These are phyloP conservation scores for Solanum dulcamara DNA, from an alignment of 257 asterid species.

Conservation along the genomic window DNA sequence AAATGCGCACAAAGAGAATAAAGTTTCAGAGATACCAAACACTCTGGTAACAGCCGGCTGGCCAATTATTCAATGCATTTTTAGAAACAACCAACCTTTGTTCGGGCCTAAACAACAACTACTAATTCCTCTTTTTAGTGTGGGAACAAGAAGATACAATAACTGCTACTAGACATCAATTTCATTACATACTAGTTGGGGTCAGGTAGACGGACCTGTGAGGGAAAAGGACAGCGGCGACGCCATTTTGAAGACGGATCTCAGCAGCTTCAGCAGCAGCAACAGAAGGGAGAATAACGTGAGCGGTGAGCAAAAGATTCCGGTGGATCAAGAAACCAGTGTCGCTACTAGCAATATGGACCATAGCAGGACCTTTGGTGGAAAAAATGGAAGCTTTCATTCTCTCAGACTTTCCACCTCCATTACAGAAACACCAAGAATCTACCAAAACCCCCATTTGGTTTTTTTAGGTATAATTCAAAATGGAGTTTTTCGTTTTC, in stretches of 20 bases:
- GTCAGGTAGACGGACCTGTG: constrained; percentile 47
- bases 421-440: constrained; percentile 90
- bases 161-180: neutral
- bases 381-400: constrained; percentile 68
- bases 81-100: neutral
- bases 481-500: neutral
- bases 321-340: constrained; percentile 93
- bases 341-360: constrained; percentile 37
- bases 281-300: constrained; percentile 66
- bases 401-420: constrained; percentile 93
- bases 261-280: constrained; percentile 81
- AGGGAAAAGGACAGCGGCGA: constrained; percentile 62
- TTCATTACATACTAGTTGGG: neutral
- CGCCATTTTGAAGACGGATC: constrained; percentile 79
- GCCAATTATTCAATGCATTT: neutral
- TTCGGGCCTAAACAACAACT: neutral
- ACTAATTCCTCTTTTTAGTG: neutral
- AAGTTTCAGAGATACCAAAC: neutral
- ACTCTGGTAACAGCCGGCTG: neutral
- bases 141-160: neutral
- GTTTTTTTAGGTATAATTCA: neutral
- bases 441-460: constrained; percentile 66
- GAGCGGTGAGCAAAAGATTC: constrained; percentile 88
- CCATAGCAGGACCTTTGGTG: constrained; percentile 73
- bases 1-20: neutral